Percentiles rank a stretch among this genome's conserved stretches.
phyloP scores from a whole-genome alignment of 2,329 filamentous ascomycete species.

The Xylariaceae sp. region DNA sequence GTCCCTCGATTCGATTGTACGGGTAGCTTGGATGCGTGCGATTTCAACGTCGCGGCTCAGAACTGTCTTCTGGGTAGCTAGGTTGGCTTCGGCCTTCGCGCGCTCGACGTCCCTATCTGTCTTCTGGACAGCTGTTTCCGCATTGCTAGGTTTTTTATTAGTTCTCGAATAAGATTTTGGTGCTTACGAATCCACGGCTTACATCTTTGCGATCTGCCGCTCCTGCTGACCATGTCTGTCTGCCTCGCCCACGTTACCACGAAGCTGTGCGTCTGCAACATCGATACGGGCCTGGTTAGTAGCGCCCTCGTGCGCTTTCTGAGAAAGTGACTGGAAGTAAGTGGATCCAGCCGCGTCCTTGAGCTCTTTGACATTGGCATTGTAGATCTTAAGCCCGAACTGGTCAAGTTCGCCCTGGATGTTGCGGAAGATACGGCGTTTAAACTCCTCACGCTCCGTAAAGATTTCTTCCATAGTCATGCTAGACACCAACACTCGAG shows the following conservation, averaged over 20 bases:
- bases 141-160: constrained; percentile 24
- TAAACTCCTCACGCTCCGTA: constrained; percentile 75
- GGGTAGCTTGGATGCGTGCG: constrained; percentile 72
- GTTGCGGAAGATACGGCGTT: constrained; percentile 72
- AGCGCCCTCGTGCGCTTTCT: constrained; percentile 84
- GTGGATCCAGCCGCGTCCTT: constrained; percentile 80
- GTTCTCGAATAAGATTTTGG: no score
- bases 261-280: constrained; percentile 65
- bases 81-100: constrained; percentile 74
- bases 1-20: constrained; percentile 74
- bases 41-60: constrained; percentile 76
- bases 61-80: constrained; percentile 72
- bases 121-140: constrained; percentile 81
- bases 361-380: constrained; percentile 80
- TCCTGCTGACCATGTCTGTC: constrained; percentile 79
- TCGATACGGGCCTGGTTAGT: constrained; percentile 75
- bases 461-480: constrained; percentile 97
- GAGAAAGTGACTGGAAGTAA: constrained; percentile 80
- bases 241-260: constrained; percentile 75
- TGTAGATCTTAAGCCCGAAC: constrained; percentile 77
- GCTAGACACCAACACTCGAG: constrained; percentile 76
- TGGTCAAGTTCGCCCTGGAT: constrained; percentile 80
- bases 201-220: constrained; percentile 82
- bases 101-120: constrained; percentile 84
- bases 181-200: neutral